Evolutionary conservation across 371 early-diverging fungal species (phyloP).

Genomic region (Dinochytrium kinnereticum): DNA sequence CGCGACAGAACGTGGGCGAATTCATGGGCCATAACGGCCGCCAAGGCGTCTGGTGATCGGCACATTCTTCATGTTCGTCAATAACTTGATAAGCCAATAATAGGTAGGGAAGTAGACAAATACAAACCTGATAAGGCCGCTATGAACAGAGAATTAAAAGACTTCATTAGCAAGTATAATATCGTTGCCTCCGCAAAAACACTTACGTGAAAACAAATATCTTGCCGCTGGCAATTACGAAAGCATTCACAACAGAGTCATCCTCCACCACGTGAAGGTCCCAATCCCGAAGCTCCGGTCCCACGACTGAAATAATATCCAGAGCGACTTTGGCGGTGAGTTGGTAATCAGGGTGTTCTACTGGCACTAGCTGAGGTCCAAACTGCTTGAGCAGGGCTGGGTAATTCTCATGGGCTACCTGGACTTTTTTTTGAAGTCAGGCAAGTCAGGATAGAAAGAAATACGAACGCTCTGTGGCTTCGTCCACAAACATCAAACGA

Average conservation of each 20-base stretch:
- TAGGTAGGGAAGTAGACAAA: background rate
- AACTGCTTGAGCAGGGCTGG: constrained; percentile 19
- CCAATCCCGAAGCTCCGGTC: constrained; percentile 43
- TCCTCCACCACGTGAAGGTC: constrained; percentile 43
- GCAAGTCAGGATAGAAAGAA: background rate
- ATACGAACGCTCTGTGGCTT: constrained; percentile 12
- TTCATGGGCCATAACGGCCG: constrained; percentile 47
- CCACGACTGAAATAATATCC: constrained; percentile 40
- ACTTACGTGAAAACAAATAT: constrained; percentile 91
- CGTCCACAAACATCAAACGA: constrained; percentile 48
- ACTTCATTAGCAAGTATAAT: background rate
- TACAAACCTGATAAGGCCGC: constrained; percentile 9
- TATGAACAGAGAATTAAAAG: background rate
- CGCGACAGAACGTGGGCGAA: constrained; percentile 44
- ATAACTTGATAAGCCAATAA: background rate
- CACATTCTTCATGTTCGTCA: background rate
- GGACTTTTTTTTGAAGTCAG: background rate
- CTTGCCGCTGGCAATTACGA: constrained; percentile 87
- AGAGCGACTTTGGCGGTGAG: constrained; percentile 26
- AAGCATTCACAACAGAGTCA: constrained; percentile 70
- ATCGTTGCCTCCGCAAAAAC: constrained; percentile 37
- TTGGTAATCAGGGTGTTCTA: constrained; percentile 23
- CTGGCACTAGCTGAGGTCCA: constrained; percentile 22
- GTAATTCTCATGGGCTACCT: constrained; percentile 25
- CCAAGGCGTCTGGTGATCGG: constrained; percentile 21